Evolutionary conservation across 139 green algal genomes (phyloP).

Genomic region (Pleodorina starrii): DNA sequence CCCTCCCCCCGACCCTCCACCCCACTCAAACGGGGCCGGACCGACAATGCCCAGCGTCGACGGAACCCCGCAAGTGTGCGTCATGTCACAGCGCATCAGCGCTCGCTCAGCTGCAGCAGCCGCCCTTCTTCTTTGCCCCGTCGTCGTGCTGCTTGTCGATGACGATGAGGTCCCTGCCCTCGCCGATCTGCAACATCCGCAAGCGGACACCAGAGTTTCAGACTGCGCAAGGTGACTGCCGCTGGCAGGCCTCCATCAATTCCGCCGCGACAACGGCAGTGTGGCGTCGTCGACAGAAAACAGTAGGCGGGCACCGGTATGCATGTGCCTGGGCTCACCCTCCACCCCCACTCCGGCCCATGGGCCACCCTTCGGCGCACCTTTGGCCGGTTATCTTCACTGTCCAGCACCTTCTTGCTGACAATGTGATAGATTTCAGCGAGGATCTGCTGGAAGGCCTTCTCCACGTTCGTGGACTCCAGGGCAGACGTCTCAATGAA

Average conservation of each 20-base stretch:
- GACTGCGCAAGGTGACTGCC: too few relatives aligned
- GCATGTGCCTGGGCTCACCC: background rate
- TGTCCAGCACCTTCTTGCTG: slow-evolving; percentile 90
- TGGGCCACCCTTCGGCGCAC: slow-evolving; percentile 27
- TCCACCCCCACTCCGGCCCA: background rate
- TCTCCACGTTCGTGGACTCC: slow-evolving; percentile 98
- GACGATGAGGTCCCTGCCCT: slow-evolving; percentile 70
- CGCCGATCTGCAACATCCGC: slow-evolving; percentile 71
- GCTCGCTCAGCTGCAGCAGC: slow-evolving; percentile 60
- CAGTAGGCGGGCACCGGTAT: too few relatives aligned
- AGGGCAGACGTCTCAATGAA: slow-evolving; percentile 99
- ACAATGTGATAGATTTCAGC: slow-evolving; percentile 99
- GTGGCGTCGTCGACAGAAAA: too few relatives aligned
- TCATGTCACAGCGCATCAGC: background rate
- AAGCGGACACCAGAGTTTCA: too few relatives aligned
- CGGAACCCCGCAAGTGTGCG: background rate
- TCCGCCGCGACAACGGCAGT: too few relatives aligned
- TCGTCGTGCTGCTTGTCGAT: slow-evolving; percentile 67
- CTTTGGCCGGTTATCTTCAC: slow-evolving; percentile 66
- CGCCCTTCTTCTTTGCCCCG: slow-evolving; percentile 64
- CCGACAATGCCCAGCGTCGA: background rate
- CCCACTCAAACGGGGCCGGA: too few relatives aligned
- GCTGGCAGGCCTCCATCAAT: too few relatives aligned
- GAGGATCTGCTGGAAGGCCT: slow-evolving; percentile 97
- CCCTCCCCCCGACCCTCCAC: too few relatives aligned